phyloP scores from a whole-genome alignment of 768 basidiomycete species.

The Butyriboletus loyo region DNA sequence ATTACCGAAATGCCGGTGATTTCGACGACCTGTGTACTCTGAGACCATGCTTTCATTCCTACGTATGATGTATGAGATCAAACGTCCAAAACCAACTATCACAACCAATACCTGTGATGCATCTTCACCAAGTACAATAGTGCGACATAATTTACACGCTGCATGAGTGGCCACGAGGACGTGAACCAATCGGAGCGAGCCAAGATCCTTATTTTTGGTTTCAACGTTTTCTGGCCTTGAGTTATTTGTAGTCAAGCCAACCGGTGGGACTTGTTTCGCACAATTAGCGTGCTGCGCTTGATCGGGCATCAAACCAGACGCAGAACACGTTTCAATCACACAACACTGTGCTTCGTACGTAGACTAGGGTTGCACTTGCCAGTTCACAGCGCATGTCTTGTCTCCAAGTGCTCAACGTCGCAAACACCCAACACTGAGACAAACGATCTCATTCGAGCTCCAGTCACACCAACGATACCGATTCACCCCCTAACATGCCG shows the following conservation, averaged over 20 bases:
- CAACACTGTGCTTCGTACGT: neutral
- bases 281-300: neutral
- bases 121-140: too few relatives aligned
- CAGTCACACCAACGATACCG: neutral
- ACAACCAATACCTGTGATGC: too few relatives aligned
- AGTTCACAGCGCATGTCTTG: conserved; percentile 14
- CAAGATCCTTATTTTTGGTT: too few relatives aligned
- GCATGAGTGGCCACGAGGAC: too few relatives aligned
- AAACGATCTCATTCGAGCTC: neutral
- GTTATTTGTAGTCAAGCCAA: conserved; percentile 12
- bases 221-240: too few relatives aligned
- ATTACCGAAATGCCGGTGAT: too few relatives aligned
- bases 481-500: conserved; percentile 16
- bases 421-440: neutral
- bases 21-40: too few relatives aligned
- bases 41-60: too few relatives aligned
- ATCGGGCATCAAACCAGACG: neutral
- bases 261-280: neutral
- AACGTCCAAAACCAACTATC: too few relatives aligned
- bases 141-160: too few relatives aligned
- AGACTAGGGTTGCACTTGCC: neutral
- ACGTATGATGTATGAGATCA: too few relatives aligned
- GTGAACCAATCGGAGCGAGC: too few relatives aligned
- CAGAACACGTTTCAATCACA: conserved; percentile 2
- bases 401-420: neutral